Evolutionary conservation across 345 rosid genomes (phyloP).

Genomic region (Eucalyptus cloeziana): DNA sequence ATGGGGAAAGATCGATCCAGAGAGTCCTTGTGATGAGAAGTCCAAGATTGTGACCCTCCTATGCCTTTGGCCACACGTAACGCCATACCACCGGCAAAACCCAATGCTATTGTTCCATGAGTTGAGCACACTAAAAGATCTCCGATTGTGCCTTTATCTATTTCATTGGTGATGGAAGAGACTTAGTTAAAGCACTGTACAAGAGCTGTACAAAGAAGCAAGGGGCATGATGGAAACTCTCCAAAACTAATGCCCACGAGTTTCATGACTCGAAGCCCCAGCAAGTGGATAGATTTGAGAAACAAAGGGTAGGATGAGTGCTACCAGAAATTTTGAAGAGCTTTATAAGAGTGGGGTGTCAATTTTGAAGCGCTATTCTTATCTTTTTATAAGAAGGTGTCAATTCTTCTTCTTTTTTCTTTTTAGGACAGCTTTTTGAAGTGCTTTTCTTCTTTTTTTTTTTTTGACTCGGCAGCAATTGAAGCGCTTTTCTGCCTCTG

Average conservation of each 20-base stretch:
- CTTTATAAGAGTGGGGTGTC: neutral
- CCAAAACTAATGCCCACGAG: neutral
- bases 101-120: neutral
- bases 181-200: neutral
- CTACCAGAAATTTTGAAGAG: neutral
- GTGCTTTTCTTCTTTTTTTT: neutral
- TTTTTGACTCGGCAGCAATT: neutral
- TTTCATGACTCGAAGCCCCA: neutral
- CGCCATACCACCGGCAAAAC: neutral
- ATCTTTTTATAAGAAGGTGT: neutral
- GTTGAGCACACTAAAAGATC: neutral
- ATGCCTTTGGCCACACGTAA: neutral
- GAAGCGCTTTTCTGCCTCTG: neutral
- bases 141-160: neutral
- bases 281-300: neutral
- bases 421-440: neutral
- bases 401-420: neutral
- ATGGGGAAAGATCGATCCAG: neutral
- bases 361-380: neutral
- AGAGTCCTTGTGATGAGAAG: neutral
- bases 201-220: neutral
- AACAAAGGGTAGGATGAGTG: neutral
- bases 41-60: neutral
- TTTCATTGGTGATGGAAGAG: neutral
- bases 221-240: neutral